Evolutionary conservation across 2,329 filamentous ascomycete genomes (phyloP), one percentile per base, ranked within the genome.

Genomic region (Pseudonectria foliicola): DNA sequence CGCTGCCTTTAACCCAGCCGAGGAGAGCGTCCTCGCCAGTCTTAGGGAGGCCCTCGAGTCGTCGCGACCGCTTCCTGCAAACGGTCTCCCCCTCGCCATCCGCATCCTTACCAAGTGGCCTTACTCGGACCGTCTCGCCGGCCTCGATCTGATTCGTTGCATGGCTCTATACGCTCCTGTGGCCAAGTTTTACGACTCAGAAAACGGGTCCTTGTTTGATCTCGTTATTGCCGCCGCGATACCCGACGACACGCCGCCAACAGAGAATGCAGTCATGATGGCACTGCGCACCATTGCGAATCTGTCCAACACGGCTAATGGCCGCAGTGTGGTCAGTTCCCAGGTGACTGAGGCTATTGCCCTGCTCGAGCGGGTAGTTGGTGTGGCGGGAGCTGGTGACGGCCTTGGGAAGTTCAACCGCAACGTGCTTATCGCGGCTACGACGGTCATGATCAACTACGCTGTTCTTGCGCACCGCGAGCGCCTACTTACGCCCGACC

Each of bases 241-340:
- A 41, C 62, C 56, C 1, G 71, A 77, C 7, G 58, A 62, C 4
- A 63, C 72, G 1, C 69, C 76, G 3, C 67, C 82, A 0, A 79
- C 78, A 25, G 72, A 81, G 34, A 95, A 95, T 60, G 87, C 87
- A 46, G 75, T 78, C 10, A 95, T 96, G 82, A 84, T 98, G 69
- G 80, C 82, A 0, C 70, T 87, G 10, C 83, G 92, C 4, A 76
- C 82, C 11, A 70, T 96, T 31, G 81, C 79, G 21, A 98, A 98
- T 49, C 67, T 95, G 7, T 95, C 95, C 54, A 73, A 77, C 40
- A 85, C 85, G 0, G 65, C 76, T 0, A 70, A 81, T 37, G 92
- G 92, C 12, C 77, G 85, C 14, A 64, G 67, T 29, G 62, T 86
- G 4, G 76, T 79, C 6, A 71, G 75, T 28, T 76, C 80, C 2